Percentiles rank a stretch among this genome's conserved stretches.
Evolutionary conservation across 208 protist species (phyloP).

Genomic region (Strigomonas culicis): DNA sequence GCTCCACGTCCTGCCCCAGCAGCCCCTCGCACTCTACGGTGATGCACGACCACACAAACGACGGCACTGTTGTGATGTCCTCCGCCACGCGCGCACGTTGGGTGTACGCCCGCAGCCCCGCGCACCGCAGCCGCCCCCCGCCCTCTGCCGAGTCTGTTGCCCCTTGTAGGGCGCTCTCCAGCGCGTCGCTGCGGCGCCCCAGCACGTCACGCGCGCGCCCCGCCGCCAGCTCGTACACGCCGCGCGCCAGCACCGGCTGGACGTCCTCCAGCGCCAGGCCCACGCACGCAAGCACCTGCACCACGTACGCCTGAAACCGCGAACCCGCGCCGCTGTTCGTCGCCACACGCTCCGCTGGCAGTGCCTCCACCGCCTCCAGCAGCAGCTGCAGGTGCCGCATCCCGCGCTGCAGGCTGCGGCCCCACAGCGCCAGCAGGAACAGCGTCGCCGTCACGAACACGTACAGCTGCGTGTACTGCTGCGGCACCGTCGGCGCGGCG

Average conservation of each 20-base stretch:
- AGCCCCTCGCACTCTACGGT: not conserved
- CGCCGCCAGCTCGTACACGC: conserved; percentile 26
- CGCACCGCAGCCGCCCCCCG: no score
- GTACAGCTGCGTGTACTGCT: no score
- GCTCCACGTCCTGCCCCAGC: conserved; percentile 14
- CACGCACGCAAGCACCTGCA: conserved; percentile 41
- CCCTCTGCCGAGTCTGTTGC: no score
- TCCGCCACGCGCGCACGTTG: not conserved
- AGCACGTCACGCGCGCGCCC: conserved; percentile 22
- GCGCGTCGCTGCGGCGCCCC: conserved; percentile 1
- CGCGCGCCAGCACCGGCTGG: conserved; percentile 28
- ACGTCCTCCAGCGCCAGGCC: conserved; percentile 44
- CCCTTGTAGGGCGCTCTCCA: conserved; percentile 18
- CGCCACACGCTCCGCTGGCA: not conserved
- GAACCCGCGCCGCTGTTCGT: conserved; percentile 8
- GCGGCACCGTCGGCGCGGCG: no score
- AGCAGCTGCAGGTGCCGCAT: not conserved
- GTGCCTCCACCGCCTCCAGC: not conserved
- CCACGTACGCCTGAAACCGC: conserved; percentile 31
- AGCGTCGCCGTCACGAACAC: no score
- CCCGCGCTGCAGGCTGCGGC: no score
- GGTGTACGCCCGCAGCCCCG: conserved; percentile 10
- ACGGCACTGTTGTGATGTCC: conserved; percentile 34
- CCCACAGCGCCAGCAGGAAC: no score
- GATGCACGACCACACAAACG: conserved; percentile 27